phyloP scores from a whole-genome alignment of 2,329 filamentous ascomycete species.

The Xylariales sp. region DNA sequence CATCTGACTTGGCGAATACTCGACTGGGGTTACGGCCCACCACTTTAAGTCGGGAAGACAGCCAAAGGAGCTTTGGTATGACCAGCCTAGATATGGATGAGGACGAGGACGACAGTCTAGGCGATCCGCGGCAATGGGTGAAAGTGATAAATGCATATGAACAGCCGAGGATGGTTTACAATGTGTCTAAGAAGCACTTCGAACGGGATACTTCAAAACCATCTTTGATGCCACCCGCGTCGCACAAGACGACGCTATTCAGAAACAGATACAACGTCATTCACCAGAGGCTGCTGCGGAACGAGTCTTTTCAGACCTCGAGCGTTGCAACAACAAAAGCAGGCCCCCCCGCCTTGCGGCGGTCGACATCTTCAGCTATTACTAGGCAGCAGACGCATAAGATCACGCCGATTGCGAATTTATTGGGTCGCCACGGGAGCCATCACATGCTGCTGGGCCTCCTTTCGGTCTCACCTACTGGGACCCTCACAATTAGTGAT shows the following conservation, averaged over 20 bases:
- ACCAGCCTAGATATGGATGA: conserved; percentile 48
- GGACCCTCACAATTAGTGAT: conserved; percentile 78
- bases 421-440: conserved; percentile 74
- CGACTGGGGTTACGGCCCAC: conserved; percentile 50
- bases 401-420: conserved; percentile 77
- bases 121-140: conserved; percentile 76
- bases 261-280: conserved; percentile 89
- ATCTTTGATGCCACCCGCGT: conserved; percentile 69
- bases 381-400: conserved; percentile 67
- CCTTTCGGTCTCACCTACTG: conserved; percentile 74
- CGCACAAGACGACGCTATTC: conserved; percentile 81
- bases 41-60: conserved; percentile 51
- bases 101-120: conserved; percentile 53
- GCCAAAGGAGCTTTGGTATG: conserved; percentile 61
- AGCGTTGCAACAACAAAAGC: conserved; percentile 60
- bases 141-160: conserved; percentile 80
- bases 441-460: conserved; percentile 85
- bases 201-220: conserved; percentile 65
- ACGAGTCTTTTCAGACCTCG: conserved; percentile 87
- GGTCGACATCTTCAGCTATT: conserved; percentile 51
- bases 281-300: conserved; percentile 85
- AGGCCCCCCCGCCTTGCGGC: conserved; percentile 44
- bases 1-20: conserved; percentile 49
- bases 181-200: conserved; percentile 82
- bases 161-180: conserved; percentile 76